Conservation (phyloP, 202 grass and related monocot genomes). For the Musa balbisiana region DNA sequence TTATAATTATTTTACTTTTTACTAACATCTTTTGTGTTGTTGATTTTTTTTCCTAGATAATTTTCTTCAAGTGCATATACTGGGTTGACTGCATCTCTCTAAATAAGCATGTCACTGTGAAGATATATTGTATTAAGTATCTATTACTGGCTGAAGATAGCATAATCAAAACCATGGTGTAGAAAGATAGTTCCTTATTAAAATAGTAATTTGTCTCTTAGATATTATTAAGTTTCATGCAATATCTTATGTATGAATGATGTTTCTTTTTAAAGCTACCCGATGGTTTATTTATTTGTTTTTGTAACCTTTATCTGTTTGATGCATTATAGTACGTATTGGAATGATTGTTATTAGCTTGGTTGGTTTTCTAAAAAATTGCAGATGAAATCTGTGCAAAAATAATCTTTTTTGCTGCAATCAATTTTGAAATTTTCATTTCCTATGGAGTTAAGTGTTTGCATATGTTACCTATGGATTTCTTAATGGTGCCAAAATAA, state of each 20-base stretch:
- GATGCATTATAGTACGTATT: background rate
- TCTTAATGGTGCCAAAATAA: too few relatives aligned
- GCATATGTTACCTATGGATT: too few relatives aligned
- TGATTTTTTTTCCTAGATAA: background rate
- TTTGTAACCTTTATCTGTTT: background rate
- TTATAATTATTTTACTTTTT: background rate
- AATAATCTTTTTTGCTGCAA: background rate
- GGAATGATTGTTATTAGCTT: background rate
- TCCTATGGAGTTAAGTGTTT: background rate
- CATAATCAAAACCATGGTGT: background rate
- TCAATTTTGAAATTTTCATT: background rate
- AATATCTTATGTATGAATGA: too few relatives aligned
- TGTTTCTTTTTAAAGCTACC: background rate
- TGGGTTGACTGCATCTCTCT: background rate
- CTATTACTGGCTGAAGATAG: background rate
- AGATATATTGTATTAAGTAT: background rate
- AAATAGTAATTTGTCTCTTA: background rate
- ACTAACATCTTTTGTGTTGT: background rate
- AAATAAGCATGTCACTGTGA: background rate
- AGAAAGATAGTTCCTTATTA: background rate
- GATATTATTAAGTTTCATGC: too few relatives aligned
- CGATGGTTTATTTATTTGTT: background rate
- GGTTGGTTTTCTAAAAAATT: background rate
- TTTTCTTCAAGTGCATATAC: background rate
- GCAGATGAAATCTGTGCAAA: background rate